Percentiles rank a stretch among this genome's conserved stretches.
Conservation (phyloP, 208 protist genomes). For the Wallacemonas sp. region DNA sequence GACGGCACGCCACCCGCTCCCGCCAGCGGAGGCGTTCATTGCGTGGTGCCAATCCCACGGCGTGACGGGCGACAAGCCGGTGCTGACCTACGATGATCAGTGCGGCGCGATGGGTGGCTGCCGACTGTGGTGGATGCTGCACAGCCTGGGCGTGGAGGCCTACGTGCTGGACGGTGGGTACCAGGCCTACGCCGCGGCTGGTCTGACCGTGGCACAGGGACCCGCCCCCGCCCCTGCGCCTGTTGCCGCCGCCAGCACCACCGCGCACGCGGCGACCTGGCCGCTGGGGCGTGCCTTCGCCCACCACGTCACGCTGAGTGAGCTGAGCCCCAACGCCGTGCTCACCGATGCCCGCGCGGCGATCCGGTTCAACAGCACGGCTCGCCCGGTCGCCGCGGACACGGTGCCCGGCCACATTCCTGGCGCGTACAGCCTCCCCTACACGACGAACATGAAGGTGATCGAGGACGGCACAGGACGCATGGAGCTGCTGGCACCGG, state of each 20-base stretch:
- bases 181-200: slow-evolving; percentile 50
- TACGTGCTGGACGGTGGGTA: slow-evolving; percentile 82
- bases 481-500: slow-evolving; percentile 38
- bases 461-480: slow-evolving; percentile 17
- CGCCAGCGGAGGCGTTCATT: slow-evolving; percentile 45
- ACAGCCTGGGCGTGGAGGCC: slow-evolving; percentile 71
- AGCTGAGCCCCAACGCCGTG: slow-evolving; percentile 52
- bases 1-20: slow-evolving; percentile 66
- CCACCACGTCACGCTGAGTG: slow-evolving; percentile 32
- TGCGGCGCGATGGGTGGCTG: slow-evolving; percentile 72
- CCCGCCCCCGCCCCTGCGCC: too few relatives aligned
- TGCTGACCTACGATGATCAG: slow-evolving; percentile 85
- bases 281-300: slow-evolving; percentile 40
- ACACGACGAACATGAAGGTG: slow-evolving; percentile 20
- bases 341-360: slow-evolving; percentile 65
- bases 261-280: slow-evolving; percentile 33
- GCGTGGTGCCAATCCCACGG: slow-evolving; percentile 63
- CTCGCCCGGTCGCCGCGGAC: slow-evolving; percentile 60
- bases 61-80: slow-evolving; percentile 37
- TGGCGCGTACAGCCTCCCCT: slow-evolving; percentile 67
- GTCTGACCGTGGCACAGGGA: slow-evolving; percentile 41
- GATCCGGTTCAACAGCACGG: slow-evolving; percentile 57
- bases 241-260: not conserved
- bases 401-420: slow-evolving; percentile 73
- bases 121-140: slow-evolving; percentile 90